A percentile compares a stretch with the other conserved stretches of the same genome.
These are phyloP conservation scores for Puccinia hordei DNA, from an alignment of 1,284 basidiomycete species.

Conservation along the genomic window DNA sequence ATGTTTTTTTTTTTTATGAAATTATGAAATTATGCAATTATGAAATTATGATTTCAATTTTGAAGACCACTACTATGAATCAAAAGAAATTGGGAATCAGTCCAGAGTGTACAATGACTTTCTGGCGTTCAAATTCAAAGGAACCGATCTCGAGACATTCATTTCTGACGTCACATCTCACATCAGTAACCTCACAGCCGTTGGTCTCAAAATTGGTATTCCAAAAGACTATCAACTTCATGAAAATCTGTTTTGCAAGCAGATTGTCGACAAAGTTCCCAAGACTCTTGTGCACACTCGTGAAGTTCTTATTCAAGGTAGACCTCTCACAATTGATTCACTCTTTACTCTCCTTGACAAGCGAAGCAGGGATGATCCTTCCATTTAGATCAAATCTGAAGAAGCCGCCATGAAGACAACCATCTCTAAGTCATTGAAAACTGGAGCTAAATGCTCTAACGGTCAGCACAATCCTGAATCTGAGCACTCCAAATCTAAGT, in stretches of 20 bases:
- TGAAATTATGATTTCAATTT: too few species aligned
- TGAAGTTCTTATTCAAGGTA: background rate
- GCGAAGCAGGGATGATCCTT: background rate
- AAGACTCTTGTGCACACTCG: background rate
- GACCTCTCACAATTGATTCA: background rate
- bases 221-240: background rate
- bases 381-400: background rate
- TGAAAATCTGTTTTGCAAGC: background rate
- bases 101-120: background rate
- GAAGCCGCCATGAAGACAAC: background rate
- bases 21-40: too few species aligned
- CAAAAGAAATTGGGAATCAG: too few species aligned
- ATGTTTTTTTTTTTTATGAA: too few species aligned
- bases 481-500: background rate
- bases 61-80: too few species aligned
- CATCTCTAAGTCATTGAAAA: too few species aligned
- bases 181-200: background rate
- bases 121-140: background rate
- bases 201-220: background rate
- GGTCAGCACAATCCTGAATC: conserved; percentile 1
- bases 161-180: background rate
- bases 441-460: background rate
- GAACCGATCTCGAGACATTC: background rate
- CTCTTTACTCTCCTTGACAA: background rate
- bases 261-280: background rate